phyloP scores from a whole-genome alignment of 768 basidiomycete species.

The Postia placenta region DNA sequence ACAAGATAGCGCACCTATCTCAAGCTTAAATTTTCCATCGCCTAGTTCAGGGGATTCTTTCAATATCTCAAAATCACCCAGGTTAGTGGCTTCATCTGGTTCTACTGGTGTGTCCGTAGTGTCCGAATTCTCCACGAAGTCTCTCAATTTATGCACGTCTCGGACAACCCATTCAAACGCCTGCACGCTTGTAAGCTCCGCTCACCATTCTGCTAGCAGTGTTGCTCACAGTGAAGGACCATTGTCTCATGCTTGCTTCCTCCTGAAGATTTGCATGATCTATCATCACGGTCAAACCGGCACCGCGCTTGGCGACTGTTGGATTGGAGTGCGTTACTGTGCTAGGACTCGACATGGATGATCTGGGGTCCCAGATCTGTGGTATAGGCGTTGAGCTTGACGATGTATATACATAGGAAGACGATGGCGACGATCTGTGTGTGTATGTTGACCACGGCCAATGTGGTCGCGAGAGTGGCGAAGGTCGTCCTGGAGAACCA shows the following conservation, averaged over 20 bases:
- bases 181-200: constrained; percentile 25
- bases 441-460: constrained; percentile 50
- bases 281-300: constrained; percentile 8
- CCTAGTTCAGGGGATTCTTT: constrained; percentile 62
- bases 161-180: constrained; percentile 71
- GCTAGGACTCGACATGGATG: constrained; percentile 17
- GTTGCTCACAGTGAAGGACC: constrained; percentile 52
- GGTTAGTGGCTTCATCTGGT: constrained; percentile 25
- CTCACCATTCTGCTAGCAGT: background rate
- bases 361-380: constrained; percentile 23
- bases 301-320: constrained; percentile 8
- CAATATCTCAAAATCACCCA: constrained; percentile 52
- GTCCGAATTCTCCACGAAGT: constrained; percentile 42
- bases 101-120: constrained; percentile 9
- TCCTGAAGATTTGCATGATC: constrained; percentile 17
- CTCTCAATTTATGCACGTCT: constrained; percentile 48
- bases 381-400: constrained; percentile 15
- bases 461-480: constrained; percentile 47
- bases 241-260: constrained; percentile 51
- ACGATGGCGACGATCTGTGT: constrained; percentile 27
- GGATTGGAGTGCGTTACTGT: constrained; percentile 16
- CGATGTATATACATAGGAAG: constrained; percentile 23
- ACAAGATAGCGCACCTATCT: constrained; percentile 42
- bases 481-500: constrained; percentile 32
- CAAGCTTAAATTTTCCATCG: constrained; percentile 67